Evolutionary conservation across 2,329 filamentous ascomycete genomes (phyloP), one percentile per base, ranked within the genome.

Genomic region (Aspergillus phoenicis): DNA sequence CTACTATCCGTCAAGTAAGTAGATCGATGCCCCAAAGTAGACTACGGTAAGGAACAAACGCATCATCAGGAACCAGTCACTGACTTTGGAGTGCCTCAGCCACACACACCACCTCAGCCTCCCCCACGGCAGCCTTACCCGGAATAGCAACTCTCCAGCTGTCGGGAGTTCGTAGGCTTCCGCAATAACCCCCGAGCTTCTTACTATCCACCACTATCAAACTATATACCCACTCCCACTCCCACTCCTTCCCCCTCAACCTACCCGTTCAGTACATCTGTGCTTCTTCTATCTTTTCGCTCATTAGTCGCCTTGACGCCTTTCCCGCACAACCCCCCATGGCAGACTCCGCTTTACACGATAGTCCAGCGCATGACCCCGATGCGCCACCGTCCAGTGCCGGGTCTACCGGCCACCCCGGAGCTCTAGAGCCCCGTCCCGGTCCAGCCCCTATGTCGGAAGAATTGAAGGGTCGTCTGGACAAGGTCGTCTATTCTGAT

Each of bases 401-500:
- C 65, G 72, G 68, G 62, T 72, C 67, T 65, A 63, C 61, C 28
- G 68, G 67, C 41, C 66, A 68, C 38, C 64, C 65, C 22, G 68
- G 62, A 48, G 62, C 63, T 20, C 57, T 62, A 28, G 72, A 73
- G 49, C 61, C 61, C 39, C 67, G 65, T 49, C 61, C 68, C 36
- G 66, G 66, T 8, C 58, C 68, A 36, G 59, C 63, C 11, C 64
- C 64, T 53, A 63, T 76, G 36, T 67, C 73, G 48, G 71, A 74
- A 26, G 77, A 78, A 65, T 61, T 76, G 60, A 75, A 72, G 60
- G 71, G 73, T 63, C 73, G 75, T 49, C 60, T 81, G 64, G 78
- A 82, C 39, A 77, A 72, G 59, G 75, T 82, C 24, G 73, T 82
- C 30, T 77, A 81, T 60, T 82, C 81, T 36, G 80, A 82, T 68